Evolutionary conservation across 345 rosid genomes (phyloP).

Genomic region (Dipteronia sinensis): DNA sequence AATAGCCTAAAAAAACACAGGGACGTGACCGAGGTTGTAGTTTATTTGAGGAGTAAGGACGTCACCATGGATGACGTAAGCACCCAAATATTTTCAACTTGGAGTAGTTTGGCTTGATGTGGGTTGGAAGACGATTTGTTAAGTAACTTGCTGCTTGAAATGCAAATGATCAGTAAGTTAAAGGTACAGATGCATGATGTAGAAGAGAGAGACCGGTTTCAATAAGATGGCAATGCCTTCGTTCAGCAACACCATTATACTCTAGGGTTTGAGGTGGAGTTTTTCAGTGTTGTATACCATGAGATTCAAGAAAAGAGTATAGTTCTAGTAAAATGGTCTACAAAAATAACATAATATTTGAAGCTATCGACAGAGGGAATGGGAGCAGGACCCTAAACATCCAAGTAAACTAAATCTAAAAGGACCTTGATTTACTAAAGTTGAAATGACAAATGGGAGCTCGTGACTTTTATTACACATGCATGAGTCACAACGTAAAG

Average conservation of each 20-base stretch:
- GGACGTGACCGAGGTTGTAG: not conserved
- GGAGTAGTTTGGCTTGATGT: not conserved
- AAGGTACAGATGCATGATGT: not conserved
- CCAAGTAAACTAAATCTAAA: not conserved
- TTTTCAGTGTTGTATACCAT: not conserved
- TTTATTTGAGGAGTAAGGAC: not conserved
- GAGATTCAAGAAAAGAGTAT: not conserved
- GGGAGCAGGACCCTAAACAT: too few species aligned
- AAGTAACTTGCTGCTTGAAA: not conserved
- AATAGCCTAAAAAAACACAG: constrained; percentile 4
- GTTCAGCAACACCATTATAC: not conserved
- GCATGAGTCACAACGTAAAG: not conserved
- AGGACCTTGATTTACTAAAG: not conserved
- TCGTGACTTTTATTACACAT: not conserved
- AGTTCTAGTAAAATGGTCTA: too few species aligned
- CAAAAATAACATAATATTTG: too few species aligned
- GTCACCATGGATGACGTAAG: not conserved
- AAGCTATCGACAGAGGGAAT: too few species aligned
- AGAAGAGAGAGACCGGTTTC: not conserved
- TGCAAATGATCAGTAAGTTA: not conserved
- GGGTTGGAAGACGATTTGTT: not conserved
- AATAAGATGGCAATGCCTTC: not conserved
- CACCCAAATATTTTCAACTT: not conserved
- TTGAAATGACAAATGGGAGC: not conserved
- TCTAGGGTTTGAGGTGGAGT: not conserved